Conservation (phyloP, 2,329 filamentous ascomycete species). For the Helotiales sp. region DNA sequence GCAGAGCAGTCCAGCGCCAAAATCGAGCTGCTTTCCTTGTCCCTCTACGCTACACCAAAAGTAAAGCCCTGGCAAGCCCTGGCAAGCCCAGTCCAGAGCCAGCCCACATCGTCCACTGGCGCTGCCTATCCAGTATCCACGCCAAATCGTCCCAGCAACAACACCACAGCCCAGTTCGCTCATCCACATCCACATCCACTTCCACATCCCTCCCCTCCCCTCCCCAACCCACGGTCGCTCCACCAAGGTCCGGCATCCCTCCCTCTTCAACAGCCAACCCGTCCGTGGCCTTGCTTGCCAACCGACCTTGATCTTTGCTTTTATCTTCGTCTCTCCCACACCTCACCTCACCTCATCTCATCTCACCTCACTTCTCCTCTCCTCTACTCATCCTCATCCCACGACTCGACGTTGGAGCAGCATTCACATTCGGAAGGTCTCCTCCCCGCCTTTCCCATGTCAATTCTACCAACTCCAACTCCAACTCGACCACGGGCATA, state of each 20-base stretch:
- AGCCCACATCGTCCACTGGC: background rate
- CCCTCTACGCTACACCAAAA: background rate
- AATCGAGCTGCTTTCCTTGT: background rate
- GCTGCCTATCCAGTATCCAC: background rate
- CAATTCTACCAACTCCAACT: conserved; percentile 19
- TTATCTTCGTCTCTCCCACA: conserved; percentile 8
- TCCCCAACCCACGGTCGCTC: background rate
- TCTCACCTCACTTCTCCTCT: conserved; percentile 14
- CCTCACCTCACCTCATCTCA: conserved; percentile 5
- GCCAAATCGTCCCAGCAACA: conserved; percentile 8
- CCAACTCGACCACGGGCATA: conserved; percentile 21
- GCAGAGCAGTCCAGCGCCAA: background rate
- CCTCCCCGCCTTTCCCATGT: conserved; percentile 38
- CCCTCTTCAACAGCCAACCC: background rate
- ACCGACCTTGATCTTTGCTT: background rate
- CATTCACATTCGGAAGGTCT: conserved; percentile 33
- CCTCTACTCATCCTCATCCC: conserved; percentile 22
- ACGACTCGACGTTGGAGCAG: conserved; percentile 16
- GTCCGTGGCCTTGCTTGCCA: background rate
- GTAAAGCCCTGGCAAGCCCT: background rate
- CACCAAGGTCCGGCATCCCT: background rate
- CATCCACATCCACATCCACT: background rate
- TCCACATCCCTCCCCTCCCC: background rate
- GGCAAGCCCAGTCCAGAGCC: too few relatives aligned
- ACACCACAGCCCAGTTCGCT: background rate